Conservation (phyloP, 805 yeast species). For the Danielozyma ontarioensis region DNA sequence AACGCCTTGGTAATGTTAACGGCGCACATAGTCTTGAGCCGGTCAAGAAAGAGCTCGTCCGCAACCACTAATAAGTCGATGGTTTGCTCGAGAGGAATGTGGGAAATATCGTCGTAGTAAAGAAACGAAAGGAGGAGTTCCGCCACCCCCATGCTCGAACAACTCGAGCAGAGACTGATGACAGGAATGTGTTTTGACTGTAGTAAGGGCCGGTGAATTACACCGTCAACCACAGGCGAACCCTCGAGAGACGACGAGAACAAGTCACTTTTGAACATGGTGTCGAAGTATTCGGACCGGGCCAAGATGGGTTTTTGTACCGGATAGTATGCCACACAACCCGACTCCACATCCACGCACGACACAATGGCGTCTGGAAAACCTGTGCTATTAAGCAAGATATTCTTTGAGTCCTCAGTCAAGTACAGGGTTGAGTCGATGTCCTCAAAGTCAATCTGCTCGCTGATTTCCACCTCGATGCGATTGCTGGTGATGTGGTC, state of each 20-base stretch:
- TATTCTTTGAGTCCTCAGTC: constrained; percentile 12
- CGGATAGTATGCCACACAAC: constrained; percentile 44
- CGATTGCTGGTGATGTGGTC: constrained; percentile 16
- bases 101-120: constrained; percentile 52
- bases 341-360: constrained; percentile 23
- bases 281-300: constrained; percentile 59
- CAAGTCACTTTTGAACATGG: constrained; percentile 51
- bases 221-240: constrained; percentile 9
- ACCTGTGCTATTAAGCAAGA: constrained; percentile 15
- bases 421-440: constrained; percentile 15
- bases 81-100: constrained; percentile 45
- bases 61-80: constrained; percentile 56
- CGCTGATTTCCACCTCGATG: constrained; percentile 5
- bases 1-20: constrained; percentile 35
- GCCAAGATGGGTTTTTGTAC: constrained; percentile 57
- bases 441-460: constrained; percentile 28
- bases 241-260: constrained; percentile 12
- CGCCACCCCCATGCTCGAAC: constrained; percentile 24
- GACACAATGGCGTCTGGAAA: constrained; percentile 47
- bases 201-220: constrained; percentile 3
- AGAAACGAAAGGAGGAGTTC: constrained; percentile 51
- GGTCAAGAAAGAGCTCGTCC: constrained; percentile 55
- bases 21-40: constrained; percentile 62
- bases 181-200: constrained; percentile 8
- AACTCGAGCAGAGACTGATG: constrained; percentile 8